A percentile compares a stretch with the other conserved stretches of the same genome.
These are phyloP conservation scores for Picea mariana DNA, from an alignment of 83 land plant species.

Conservation along the genomic window DNA sequence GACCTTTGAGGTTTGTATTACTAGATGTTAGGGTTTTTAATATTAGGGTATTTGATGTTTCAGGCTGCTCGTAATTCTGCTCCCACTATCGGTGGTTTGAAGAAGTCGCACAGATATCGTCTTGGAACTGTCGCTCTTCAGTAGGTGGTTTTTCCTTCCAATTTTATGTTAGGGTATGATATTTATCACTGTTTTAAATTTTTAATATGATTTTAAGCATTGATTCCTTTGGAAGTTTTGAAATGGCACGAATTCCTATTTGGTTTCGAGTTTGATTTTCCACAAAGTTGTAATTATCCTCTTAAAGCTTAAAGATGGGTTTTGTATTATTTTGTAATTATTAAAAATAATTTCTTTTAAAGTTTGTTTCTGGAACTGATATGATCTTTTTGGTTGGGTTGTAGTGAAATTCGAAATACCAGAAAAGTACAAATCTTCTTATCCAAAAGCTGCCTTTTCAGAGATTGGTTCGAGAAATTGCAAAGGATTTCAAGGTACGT, in stretches of 20 bases:
- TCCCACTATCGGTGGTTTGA: constrained; percentile 37
- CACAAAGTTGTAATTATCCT: background rate
- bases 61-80: constrained; percentile 50
- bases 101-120: constrained; percentile 42
- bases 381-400: background rate
- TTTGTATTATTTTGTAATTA: background rate
- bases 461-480: constrained; percentile 70
- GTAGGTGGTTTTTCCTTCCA: background rate
- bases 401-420: constrained; percentile 67
- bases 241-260: background rate
- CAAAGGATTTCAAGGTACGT: constrained; percentile 65
- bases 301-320: background rate
- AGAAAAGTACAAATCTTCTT: constrained; percentile 68
- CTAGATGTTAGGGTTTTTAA: background rate
- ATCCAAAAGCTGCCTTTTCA: constrained; percentile 67
- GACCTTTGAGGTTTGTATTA: background rate
- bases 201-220: background rate
- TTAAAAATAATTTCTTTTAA: background rate
- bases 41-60: background rate
- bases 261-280: background rate
- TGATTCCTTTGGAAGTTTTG: background rate
- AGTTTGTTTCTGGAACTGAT: background rate
- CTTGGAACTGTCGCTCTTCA: constrained; percentile 46
- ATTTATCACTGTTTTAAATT: too few species aligned
- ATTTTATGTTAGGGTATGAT: background rate